Evolutionary conservation across 78 protist species (phyloP), one percentile per base, ranked within the genome.

Genomic region (Salpingoeca rosetta): DNA sequence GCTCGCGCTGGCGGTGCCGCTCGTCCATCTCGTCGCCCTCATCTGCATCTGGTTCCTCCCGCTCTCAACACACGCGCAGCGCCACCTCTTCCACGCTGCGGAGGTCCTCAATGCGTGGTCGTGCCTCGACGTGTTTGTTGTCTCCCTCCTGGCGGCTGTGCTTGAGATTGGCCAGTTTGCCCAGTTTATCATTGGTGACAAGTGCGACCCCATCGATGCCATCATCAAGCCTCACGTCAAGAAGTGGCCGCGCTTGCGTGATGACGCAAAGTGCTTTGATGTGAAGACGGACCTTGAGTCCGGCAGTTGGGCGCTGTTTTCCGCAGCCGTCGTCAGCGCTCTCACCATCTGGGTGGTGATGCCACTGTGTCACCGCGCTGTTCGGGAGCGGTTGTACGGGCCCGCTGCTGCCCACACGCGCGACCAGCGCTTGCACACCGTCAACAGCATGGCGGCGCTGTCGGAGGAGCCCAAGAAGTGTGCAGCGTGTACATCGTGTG

Each of bases 231-330:
- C 3, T 7, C 85, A 51, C 85, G 81, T 26, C 35, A n/a, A n/a
- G n/a, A n/a, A n/a, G n/a, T n/a, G n/a, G n/a, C n/a, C n/a, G n/a
- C n/a, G n/a, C n/a, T n/a, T n/a, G n/a, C n/a, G n/a, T n/a, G 56
- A 28, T 44, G 84, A 86, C n/a, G 81, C 78, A 3, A 81, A 27
- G 3, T 90, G 92, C 85, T 86, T 90, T 57, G 86, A 78, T 7
- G 92, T 90, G 37, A 26, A 17, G 0, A 86, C 92, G 38, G 74
- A 0, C 31, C 76, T 90, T 36, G 79, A 44, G 38, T 12, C 0
- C n/a, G 92, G 92, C 1, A 86, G 89, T 74, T 90, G 92, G 92
- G 1, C 86, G 31, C 86, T 90, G 42, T 85, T 90, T 76, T 57
- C 37, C 1, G 88, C 90, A 12, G 39, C 40, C 39, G 26, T 82